Percentiles rank a stretch among this genome's conserved stretches.
These are phyloP conservation scores for Pseudopithomyces maydicus DNA, from an alignment of 2,329 filamentous ascomycete species.

Conservation along the genomic window DNA sequence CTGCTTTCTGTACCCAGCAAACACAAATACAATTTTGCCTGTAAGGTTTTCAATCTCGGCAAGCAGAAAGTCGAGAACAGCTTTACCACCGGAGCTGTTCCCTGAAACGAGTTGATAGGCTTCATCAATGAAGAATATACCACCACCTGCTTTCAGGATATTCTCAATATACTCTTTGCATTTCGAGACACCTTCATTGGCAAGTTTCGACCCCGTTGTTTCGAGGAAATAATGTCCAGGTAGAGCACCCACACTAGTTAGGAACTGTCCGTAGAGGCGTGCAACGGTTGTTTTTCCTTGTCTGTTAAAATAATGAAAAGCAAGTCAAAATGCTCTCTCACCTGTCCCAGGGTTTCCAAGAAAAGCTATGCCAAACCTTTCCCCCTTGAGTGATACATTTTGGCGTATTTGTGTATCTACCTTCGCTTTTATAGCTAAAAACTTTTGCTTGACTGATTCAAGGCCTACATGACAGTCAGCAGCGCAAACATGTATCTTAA, in stretches of 20 bases:
- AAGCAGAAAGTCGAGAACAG: conserved; percentile 72
- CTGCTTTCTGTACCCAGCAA: conserved; percentile 74
- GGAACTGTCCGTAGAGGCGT: conserved; percentile 69
- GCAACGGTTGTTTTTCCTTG: conserved; percentile 76
- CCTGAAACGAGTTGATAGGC: conserved; percentile 73
- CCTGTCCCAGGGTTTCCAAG: conserved; percentile 79
- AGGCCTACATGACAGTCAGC: conserved; percentile 43
- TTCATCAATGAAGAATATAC: conserved; percentile 78
- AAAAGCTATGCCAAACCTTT: conserved; percentile 67
- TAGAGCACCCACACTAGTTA: conserved; percentile 66
- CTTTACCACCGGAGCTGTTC: conserved; percentile 61
- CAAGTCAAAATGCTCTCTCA: conserved; percentile 30
- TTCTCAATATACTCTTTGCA: conserved; percentile 63
- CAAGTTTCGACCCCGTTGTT: conserved; percentile 69
- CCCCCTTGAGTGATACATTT: conserved; percentile 56
- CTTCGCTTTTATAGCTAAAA: conserved; percentile 66
- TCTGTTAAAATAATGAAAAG: not conserved
- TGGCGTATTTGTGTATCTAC: conserved; percentile 67
- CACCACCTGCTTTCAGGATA: conserved; percentile 65
- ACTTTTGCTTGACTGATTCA: conserved; percentile 68
- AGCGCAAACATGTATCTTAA: not conserved
- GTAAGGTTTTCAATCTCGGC: conserved; percentile 73
- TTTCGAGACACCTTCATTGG: conserved; percentile 64
- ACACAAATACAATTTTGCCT: conserved; percentile 72
- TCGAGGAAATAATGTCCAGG: conserved; percentile 67